Base-by-base conservation (phyloP, 108 stramenopile species). In the Nitzschia putrida region DNA sequence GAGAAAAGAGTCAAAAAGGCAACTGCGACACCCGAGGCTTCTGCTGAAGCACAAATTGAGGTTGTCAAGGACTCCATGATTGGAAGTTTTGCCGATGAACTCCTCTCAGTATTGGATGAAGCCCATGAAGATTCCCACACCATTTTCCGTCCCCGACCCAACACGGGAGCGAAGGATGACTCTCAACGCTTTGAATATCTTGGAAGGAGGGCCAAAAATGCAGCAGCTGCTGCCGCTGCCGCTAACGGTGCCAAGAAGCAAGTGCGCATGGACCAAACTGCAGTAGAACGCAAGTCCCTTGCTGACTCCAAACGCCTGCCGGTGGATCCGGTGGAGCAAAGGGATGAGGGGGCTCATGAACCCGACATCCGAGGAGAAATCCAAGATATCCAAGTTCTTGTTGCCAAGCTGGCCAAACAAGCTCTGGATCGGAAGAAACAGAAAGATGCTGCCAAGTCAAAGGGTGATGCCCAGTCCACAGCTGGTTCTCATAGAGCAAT, bases 111-210 rank as follows among this genome's bases (percentile, higher is more conserved):
- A 49, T 49, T 49, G 18, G 18, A 49, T 5, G 47, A 49, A 6
- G 47, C 47, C 18, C 47, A 12, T 7, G n/a, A 45, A 10, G 9
- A 44, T n/a, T 24, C 18, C 0, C 44, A 63, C 8, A 43, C 43
- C 22, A 63, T 63, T 24, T 63, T 63, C 44, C 42, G 61, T 2
- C 61, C 61, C 13, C 61, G 61, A 23, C 24, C 61, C 12, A 21
- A 9, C 16, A 24, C 8, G 0, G 44, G 44, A 2, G 10, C n/a
- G 1, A 23, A n/a, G 1, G 61, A 63, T 12, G 61, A 47, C 21
- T 44, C 61, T 12, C 43, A 63, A 21, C 61, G 61, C 10, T 63
- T 63, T 25, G 61, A 22, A 18, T 63, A 63, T 39, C 24, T 63
- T 22, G 54, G 22, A 1, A 25, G 58, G 16, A 49, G n/a, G 3